Conservation (phyloP, 1,284 basidiomycete genomes). For the Tausonia pullulans region DNA sequence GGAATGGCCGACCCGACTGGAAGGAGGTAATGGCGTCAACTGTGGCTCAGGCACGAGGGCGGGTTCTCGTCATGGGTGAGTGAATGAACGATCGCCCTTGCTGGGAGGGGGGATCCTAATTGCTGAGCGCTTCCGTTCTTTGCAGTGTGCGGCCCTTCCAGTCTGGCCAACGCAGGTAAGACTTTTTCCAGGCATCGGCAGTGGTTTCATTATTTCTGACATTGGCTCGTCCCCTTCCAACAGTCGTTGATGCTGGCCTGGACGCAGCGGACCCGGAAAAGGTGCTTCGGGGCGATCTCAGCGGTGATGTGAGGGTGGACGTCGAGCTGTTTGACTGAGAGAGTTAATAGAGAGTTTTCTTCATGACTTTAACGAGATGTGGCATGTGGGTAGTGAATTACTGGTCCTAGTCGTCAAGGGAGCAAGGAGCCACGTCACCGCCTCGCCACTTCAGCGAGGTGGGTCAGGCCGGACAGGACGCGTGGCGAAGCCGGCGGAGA, state of each 20-base stretch:
- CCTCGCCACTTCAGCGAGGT: too few species aligned
- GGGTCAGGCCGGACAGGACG: too few species aligned
- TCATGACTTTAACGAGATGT: too few species aligned
- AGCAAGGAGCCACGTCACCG: too few species aligned
- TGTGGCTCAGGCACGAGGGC: background rate
- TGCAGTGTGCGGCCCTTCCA: background rate
- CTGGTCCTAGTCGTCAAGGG: too few species aligned
- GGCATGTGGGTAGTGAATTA: too few species aligned
- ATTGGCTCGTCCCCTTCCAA: background rate
- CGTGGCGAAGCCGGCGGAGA: too few species aligned
- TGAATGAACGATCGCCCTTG: background rate
- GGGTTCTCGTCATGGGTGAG: background rate
- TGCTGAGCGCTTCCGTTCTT: too few species aligned
- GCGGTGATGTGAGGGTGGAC: background rate
- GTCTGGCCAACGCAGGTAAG: background rate
- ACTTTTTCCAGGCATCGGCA: background rate
- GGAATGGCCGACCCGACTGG: background rate
- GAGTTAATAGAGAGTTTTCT: too few species aligned
- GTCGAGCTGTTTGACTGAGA: slow-evolving; percentile 4
- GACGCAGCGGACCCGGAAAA: background rate
- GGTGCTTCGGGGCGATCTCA: background rate
- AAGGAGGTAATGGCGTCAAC: background rate
- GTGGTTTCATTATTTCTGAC: background rate
- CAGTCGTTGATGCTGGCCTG: background rate
- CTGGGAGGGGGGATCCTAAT: too few species aligned